Conservation (phyloP, 2,329 filamentous ascomycete genomes). For the Paraphoma chrysanthemicola region DNA sequence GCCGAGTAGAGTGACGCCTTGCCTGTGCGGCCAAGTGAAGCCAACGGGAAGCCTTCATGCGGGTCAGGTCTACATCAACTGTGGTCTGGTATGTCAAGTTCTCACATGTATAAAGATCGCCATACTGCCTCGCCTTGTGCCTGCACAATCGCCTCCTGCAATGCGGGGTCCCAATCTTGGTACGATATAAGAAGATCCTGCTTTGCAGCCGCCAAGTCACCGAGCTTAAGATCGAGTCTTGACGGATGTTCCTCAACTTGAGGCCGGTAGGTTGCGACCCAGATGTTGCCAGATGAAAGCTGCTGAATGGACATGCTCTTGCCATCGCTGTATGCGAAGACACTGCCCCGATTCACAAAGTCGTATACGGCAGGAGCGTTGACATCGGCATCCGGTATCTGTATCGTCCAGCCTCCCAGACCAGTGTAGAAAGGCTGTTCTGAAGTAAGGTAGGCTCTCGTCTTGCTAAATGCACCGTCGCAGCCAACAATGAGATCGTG, state of each 20-base stretch:
- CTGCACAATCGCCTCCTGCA: constrained; percentile 32
- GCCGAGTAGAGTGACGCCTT: constrained; percentile 50
- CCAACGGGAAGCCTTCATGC: constrained; percentile 41
- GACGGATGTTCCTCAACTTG: constrained; percentile 33
- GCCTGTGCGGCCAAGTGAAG: constrained; percentile 43
- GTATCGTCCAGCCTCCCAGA: constrained; percentile 40
- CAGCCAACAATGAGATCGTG: constrained; percentile 55
- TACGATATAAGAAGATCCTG: constrained; percentile 26
- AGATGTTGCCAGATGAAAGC: constrained; percentile 43
- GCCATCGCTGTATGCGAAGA: constrained; percentile 39
- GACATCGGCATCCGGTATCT: constrained; percentile 33
- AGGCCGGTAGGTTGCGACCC: constrained; percentile 27
- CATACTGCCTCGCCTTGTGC: constrained; percentile 24
- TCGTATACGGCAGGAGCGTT: constrained; percentile 36
- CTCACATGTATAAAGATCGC: constrained; percentile 45
- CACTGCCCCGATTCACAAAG: constrained; percentile 44
- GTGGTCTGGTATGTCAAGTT: not conserved
- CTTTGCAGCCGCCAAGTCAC: constrained; percentile 24
- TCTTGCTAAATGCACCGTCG: constrained; percentile 54
- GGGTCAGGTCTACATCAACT: too few species aligned
- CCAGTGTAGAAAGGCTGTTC: constrained; percentile 47
- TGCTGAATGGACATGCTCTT: constrained; percentile 39
- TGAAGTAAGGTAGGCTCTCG: constrained; percentile 39
- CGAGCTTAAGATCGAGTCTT: constrained; percentile 24
- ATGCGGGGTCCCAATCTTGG: constrained; percentile 39